Percentiles rank a stretch among this genome's conserved stretches.
Evolutionary conservation across 2,329 filamentous ascomycete species (phyloP).

Genomic region (Emmonsiellopsis sp.): DNA sequence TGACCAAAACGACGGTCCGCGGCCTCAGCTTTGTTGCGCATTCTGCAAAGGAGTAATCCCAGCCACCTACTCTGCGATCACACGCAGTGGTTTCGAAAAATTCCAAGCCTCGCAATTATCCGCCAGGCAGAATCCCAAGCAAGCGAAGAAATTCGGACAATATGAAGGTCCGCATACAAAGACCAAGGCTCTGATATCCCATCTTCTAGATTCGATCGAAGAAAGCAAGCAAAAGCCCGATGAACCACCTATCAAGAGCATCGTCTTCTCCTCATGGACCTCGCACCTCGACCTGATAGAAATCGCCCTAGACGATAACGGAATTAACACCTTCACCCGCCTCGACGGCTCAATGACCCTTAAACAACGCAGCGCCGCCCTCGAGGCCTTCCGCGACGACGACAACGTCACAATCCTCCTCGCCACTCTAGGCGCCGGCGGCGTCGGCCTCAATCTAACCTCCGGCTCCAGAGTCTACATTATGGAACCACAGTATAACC

Average conservation of each 20-base stretch:
- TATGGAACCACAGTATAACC: constrained; percentile 98
- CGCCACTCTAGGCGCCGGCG: constrained; percentile 86
- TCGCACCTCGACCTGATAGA: constrained; percentile 88
- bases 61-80: constrained; percentile 59
- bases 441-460: constrained; percentile 84
- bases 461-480: constrained; percentile 81
- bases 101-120: constrained; percentile 49
- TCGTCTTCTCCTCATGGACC: constrained; percentile 96
- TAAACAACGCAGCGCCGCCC: constrained; percentile 60
- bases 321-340: constrained; percentile 56
- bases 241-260: constrained; percentile 76
- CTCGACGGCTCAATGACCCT: constrained; percentile 87
- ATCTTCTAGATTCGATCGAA: constrained; percentile 57
- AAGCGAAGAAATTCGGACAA: constrained; percentile 52
- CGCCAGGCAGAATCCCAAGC: constrained; percentile 38
- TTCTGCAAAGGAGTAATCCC: constrained; percentile 58
- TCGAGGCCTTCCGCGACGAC: constrained; percentile 70
- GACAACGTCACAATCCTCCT: constrained; percentile 67
- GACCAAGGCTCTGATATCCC: constrained; percentile 70
- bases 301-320: constrained; percentile 57
- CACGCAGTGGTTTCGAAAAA: constrained; percentile 45
- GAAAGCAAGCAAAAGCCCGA: constrained; percentile 42
- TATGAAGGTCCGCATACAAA: constrained; percentile 90
- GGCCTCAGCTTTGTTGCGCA: constrained; percentile 47
- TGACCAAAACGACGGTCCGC: constrained; percentile 35